Conservation (phyloP, 805 yeast genomes). For the Saccharomycopsis schoenii region DNA sequence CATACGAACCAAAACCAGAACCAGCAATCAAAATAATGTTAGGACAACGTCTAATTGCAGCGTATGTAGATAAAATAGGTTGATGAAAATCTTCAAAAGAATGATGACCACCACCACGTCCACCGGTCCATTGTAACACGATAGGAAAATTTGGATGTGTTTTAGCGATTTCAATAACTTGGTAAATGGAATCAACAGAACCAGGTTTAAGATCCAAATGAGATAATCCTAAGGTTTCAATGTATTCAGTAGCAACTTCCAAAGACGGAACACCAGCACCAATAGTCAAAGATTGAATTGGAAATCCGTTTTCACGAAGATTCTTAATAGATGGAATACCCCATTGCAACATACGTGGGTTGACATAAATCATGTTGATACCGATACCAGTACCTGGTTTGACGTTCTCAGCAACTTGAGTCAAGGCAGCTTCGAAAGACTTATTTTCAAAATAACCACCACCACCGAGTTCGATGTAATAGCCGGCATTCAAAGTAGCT, state of each 20-base stretch:
- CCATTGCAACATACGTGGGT: constrained; percentile 98
- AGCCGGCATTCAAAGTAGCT: constrained; percentile 91
- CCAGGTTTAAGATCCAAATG: constrained; percentile 98
- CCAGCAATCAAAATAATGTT: constrained; percentile 93
- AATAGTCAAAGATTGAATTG: constrained; percentile 89
- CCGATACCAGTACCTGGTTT: constrained; percentile 87
- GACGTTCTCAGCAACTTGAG: constrained; percentile 56
- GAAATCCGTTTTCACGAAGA: constrained; percentile 85
- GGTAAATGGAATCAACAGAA: constrained; percentile 83
- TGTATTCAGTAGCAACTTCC: constrained; percentile 95
- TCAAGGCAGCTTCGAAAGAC: constrained; percentile 65
- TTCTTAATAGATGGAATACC: constrained; percentile 91
- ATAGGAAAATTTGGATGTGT: constrained; percentile 96
- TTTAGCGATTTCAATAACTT: constrained; percentile 82
- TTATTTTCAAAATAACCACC: constrained; percentile 89
- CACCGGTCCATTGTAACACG: constrained; percentile 99
- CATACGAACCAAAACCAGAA: constrained; percentile 96
- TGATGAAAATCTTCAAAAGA: constrained; percentile 99
- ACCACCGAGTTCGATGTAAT: constrained; percentile 96
- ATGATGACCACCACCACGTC: constrained; percentile 99
- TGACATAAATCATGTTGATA: constrained; percentile 87
- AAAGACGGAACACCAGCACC: constrained; percentile 99
- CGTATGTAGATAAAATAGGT: constrained; percentile 91
- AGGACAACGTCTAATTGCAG: constrained; percentile 82
- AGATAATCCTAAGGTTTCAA: constrained; percentile 82